These are phyloP conservation scores for Creolimax fragrantissima DNA, from an alignment of 78 protist genomes.

Conservation along the genomic window DNA sequence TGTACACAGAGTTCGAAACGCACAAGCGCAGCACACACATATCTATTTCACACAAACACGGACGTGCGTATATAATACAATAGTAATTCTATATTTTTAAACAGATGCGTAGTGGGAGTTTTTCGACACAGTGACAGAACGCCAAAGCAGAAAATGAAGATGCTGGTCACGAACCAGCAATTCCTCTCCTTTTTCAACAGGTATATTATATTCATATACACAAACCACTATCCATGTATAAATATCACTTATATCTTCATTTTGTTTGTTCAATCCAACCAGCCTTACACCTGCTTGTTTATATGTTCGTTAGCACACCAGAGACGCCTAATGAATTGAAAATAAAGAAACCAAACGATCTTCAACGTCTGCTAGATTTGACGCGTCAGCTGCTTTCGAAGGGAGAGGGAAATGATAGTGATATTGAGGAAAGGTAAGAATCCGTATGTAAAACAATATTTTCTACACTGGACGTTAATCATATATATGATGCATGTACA, in stretches of 20 bases:
- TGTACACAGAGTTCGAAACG: neutral
- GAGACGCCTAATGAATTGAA: conserved; percentile 27
- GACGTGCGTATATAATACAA: neutral
- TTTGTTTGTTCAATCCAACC: too few relatives aligned
- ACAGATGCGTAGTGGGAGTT: conserved; percentile 44
- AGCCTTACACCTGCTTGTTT: too few relatives aligned
- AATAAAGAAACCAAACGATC: conserved; percentile 35
- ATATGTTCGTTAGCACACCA: too few relatives aligned
- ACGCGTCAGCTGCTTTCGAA: conserved; percentile 9
- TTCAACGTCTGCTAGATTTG: conserved; percentile 21
- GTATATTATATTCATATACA: too few relatives aligned
- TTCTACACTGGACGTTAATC: too few relatives aligned
- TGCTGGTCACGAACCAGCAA: neutral
- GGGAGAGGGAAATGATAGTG: neutral
- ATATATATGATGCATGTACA: too few relatives aligned
- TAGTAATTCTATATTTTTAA: neutral
- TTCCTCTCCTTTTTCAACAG: conserved; percentile 2
- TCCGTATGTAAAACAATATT: too few relatives aligned
- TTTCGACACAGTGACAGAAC: conserved; percentile 59
- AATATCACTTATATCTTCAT: too few relatives aligned
- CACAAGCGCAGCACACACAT: neutral
- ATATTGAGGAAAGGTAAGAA: conserved; percentile 9
- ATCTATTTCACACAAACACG: neutral
- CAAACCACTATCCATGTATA: too few relatives aligned
- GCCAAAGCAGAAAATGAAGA: conserved; percentile 52